Evolutionary conservation across 495 filamentous ascomycete genomes (phyloP).

Genomic region (Penicillium canescens): DNA sequence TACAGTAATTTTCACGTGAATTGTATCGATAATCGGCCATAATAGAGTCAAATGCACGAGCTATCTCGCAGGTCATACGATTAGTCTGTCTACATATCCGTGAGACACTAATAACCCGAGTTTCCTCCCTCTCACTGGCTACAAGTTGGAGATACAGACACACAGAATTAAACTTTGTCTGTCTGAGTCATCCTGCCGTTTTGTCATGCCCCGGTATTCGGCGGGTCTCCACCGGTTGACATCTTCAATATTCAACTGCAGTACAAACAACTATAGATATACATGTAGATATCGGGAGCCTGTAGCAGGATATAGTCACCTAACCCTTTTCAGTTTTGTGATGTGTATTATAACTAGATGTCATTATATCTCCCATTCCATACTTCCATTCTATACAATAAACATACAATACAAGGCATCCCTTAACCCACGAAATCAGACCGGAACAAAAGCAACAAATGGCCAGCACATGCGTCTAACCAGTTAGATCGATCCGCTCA

Average conservation of each 20-base stretch:
- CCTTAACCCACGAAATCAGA: slow-evolving; percentile 12
- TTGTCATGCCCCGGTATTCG: slow-evolving; percentile 35
- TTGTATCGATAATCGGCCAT: neutral
- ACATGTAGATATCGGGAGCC: neutral
- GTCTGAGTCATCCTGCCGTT: slow-evolving; percentile 24
- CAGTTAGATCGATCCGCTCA: slow-evolving; percentile 8
- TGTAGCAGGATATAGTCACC: no score
- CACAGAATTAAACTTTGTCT: neutral
- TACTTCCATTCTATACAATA: neutral
- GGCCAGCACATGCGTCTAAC: slow-evolving; percentile 2
- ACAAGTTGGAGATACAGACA: neutral
- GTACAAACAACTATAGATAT: neutral
- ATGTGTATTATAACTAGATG: no score
- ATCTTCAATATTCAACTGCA: neutral
- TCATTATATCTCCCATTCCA: no score
- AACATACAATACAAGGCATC: neutral
- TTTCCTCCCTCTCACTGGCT: neutral
- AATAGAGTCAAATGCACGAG: neutral
- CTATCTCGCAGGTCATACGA: neutral
- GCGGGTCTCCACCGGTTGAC: slow-evolving; percentile 17
- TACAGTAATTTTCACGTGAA: slow-evolving; percentile 27
- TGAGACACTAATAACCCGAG: neutral
- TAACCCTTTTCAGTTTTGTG: no score
- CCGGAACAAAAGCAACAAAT: slow-evolving; percentile 8
- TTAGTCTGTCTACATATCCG: neutral